A percentile compares a stretch with the other conserved stretches of the same genome.
phyloP scores from a whole-genome alignment of 202 grass and related monocot species.

The Setaria italica region DNA sequence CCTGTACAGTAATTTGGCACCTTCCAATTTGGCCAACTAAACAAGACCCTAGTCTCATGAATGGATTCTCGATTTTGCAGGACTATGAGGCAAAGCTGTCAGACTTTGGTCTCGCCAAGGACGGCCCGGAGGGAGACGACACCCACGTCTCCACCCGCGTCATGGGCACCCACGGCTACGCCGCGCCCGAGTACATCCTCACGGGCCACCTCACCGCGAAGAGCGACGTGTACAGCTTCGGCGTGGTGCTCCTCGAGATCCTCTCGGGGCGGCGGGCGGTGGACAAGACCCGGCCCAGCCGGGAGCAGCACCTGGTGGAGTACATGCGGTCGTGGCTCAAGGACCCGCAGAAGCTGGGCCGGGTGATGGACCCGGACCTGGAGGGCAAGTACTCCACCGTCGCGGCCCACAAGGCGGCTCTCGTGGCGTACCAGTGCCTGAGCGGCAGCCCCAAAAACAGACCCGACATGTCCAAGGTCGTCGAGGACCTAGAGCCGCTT shows the following conservation, averaged over 20 bases:
- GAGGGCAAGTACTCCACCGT: constrained; percentile 46
- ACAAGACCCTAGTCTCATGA: no score
- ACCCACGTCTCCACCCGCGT: constrained; percentile 90
- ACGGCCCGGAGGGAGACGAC: constrained; percentile 75
- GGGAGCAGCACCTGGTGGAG: constrained; percentile 72
- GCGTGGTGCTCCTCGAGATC: constrained; percentile 76
- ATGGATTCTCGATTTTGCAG: constrained; percentile 25
- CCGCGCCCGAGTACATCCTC: constrained; percentile 91
- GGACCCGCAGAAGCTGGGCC: constrained; percentile 49
- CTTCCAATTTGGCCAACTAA: no score
- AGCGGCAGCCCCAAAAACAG: constrained; percentile 63
- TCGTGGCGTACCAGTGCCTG: constrained; percentile 66
- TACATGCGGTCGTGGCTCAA: constrained; percentile 72
- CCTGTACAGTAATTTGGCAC: no score
- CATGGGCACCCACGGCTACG: constrained; percentile 97
- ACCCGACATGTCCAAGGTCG: constrained; percentile 65
- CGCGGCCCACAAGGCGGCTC: constrained; percentile 54
- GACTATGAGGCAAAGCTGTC: constrained; percentile 88
- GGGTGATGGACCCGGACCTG: constrained; percentile 70
- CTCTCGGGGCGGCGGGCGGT: constrained; percentile 65
- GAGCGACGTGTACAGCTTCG: constrained; percentile 93
- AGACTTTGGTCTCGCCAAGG: constrained; percentile 87
- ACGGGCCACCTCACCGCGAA: constrained; percentile 86
- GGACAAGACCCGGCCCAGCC: constrained; percentile 62
- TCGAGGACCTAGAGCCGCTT: constrained; percentile 62